Percentiles rank a stretch among this genome's conserved stretches.
Evolutionary conservation across 2,329 filamentous ascomycete species (phyloP).

Genomic region (Aureobasidium lini): DNA sequence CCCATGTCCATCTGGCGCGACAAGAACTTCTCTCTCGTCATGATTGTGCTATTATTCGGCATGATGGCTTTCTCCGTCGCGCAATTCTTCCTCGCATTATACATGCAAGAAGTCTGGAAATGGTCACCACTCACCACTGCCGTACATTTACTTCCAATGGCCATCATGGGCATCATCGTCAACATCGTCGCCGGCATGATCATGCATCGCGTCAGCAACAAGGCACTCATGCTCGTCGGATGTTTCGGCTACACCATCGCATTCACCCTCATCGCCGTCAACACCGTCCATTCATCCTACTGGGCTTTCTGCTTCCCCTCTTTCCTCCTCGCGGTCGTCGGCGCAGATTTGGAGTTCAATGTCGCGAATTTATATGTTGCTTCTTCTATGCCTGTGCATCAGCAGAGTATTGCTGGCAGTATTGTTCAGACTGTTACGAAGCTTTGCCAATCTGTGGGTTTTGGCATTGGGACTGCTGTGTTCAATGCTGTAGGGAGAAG

Average conservation of each 20-base stretch:
- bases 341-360: slow-evolving; percentile 63
- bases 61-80: slow-evolving; percentile 56
- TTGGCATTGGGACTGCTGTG: slow-evolving; percentile 56
- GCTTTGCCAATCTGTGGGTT: slow-evolving; percentile 51
- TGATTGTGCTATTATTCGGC: slow-evolving; percentile 50
- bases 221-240: slow-evolving; percentile 50
- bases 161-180: slow-evolving; percentile 54
- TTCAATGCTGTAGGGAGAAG: slow-evolving; percentile 40
- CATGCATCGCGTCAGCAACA: slow-evolving; percentile 58
- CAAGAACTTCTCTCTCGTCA: slow-evolving; percentile 56
- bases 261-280: slow-evolving; percentile 51
- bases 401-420: slow-evolving; percentile 59
- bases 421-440: slow-evolving; percentile 62
- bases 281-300: slow-evolving; percentile 49
- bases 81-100: slow-evolving; percentile 58
- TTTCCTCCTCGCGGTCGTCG: slow-evolving; percentile 53
- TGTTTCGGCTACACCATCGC: slow-evolving; percentile 37
- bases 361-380: slow-evolving; percentile 68
- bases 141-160: slow-evolving; percentile 58
- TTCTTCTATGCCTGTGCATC: slow-evolving; percentile 53
- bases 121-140: slow-evolving; percentile 53
- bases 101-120: slow-evolving; percentile 51
- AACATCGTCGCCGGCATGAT: slow-evolving; percentile 57
- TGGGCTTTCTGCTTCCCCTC: slow-evolving; percentile 60
- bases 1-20: slow-evolving; percentile 54